Percentiles rank a stretch among this genome's conserved stretches.
Evolutionary conservation across 495 filamentous ascomycete genomes (phyloP).

Genomic region (Chaetomium fimeti): DNA sequence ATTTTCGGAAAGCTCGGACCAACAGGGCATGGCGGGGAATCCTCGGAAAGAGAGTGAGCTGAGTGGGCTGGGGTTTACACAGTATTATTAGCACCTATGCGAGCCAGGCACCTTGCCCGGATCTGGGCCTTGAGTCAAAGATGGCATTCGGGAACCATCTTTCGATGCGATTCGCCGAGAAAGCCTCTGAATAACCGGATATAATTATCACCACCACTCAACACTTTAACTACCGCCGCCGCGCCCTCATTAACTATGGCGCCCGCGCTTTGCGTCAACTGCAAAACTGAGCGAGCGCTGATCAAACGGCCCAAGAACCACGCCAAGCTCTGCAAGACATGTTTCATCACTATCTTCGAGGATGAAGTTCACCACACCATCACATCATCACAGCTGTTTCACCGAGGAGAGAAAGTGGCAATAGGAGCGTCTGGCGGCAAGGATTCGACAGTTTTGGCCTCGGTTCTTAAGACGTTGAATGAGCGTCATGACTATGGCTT

Average conservation of each 20-base stretch:
- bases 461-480: slow-evolving; percentile 91
- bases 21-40: slow-evolving; percentile 32
- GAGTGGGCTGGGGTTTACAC: neutral
- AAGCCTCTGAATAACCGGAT: no score
- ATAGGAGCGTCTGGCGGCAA: slow-evolving; percentile 97
- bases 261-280: slow-evolving; percentile 65
- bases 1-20: slow-evolving; percentile 26
- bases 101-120: neutral
- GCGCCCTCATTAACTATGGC: slow-evolving; percentile 41
- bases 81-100: neutral
- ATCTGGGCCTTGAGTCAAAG: neutral
- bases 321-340: slow-evolving; percentile 82
- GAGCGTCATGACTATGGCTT: slow-evolving; percentile 84
- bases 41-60: slow-evolving; percentile 21
- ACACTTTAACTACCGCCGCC: no score
- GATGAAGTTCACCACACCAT: slow-evolving; percentile 93
- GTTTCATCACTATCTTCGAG: slow-evolving; percentile 87
- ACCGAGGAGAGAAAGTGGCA: slow-evolving; percentile 79
- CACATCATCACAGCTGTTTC: slow-evolving; percentile 71
- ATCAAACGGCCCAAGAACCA: slow-evolving; percentile 94
- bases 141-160: neutral
- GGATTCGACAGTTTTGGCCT: slow-evolving; percentile 94
- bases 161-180: no score
- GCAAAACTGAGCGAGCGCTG: slow-evolving; percentile 71
- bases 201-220: no score